Base-by-base conservation (phyloP, 352 stramenopile genomes). In the Blastocystis sp. region DNA sequence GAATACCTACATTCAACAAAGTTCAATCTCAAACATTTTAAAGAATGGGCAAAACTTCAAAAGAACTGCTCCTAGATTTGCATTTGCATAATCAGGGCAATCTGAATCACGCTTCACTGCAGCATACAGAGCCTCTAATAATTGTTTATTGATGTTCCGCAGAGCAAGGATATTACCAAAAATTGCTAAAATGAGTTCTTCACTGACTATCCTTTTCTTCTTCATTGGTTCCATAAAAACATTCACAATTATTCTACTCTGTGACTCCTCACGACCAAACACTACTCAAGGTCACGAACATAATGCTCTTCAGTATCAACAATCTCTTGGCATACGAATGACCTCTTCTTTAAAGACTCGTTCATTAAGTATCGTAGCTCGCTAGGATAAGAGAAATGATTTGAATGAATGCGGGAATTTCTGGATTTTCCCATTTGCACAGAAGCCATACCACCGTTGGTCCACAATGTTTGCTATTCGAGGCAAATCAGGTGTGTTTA, bases 171-270 rank as follows among this genome's bases (percentile, higher is more conserved):
- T 85, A 24, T 85, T 85, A 8, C 73, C 73, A 45, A 85, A 85
- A 45, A 85, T 85, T 24, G 43, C 73, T 55, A 85, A 69, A 26
- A 85, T 68, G 8, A 85, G 54, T 16, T 85, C 73, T 20, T 85
- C 73, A 39, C 73, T 85, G 8, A 85, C 18, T 53, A 85, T 85
- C 54, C 47, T 85, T 55, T 85, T 85, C 30, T 68, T 85, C 43
- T 26, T 65, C 73, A 85, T 85, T 3, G 73, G 73, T 8, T 85
- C 50, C 73, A 85, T 85, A 45, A 85, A 85, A 8, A 85, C 73
- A 45, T 85, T 85, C 50, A 85, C 53, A 45, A 85, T 65, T 8
- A 69, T 30, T 50, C 73, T 85, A 54, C 20, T 43, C 9, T 68
- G 53, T 50, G 2, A 54, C 41, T 5, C 2, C 50, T 18, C 20